Percentiles rank a stretch among this genome's conserved stretches.
Evolutionary conservation across 345 rosid genomes (phyloP).

Genomic region (Anastatica hierochuntica): DNA sequence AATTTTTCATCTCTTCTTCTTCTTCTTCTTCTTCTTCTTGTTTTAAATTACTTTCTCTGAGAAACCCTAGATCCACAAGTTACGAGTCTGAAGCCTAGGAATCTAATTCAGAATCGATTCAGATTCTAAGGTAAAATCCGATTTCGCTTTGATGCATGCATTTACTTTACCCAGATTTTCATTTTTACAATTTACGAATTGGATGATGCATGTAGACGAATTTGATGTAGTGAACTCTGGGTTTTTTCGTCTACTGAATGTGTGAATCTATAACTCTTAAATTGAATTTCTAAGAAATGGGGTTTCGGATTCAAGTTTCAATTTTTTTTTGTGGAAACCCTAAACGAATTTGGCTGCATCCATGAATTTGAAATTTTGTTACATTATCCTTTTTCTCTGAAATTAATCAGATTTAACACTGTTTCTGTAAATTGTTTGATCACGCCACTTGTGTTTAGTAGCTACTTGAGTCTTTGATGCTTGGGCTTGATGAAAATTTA

Average conservation of each 20-base stretch:
- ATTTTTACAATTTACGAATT: neutral
- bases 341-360: too few relatives aligned
- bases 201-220: neutral
- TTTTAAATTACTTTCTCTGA: neutral
- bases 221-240: constrained; percentile 4
- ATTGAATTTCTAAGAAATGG: too few relatives aligned
- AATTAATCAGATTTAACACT: too few relatives aligned
- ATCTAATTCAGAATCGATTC: neutral
- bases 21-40: neutral
- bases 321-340: too few relatives aligned
- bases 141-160: neutral
- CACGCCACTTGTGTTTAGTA: neutral
- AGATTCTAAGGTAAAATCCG: constrained; percentile 8
- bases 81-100: neutral
- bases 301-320: too few relatives aligned
- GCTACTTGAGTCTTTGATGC: neutral
- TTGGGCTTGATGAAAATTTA: neutral
- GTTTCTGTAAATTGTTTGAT: neutral
- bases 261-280: too few relatives aligned
- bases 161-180: neutral
- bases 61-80: constrained; percentile 5
- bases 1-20: neutral
- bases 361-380: too few relatives aligned
- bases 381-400: too few relatives aligned
- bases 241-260: too few relatives aligned